Evolutionary conservation across 176 grass and related monocot species (phyloP).

Genomic region (Chloris gayana): DNA sequence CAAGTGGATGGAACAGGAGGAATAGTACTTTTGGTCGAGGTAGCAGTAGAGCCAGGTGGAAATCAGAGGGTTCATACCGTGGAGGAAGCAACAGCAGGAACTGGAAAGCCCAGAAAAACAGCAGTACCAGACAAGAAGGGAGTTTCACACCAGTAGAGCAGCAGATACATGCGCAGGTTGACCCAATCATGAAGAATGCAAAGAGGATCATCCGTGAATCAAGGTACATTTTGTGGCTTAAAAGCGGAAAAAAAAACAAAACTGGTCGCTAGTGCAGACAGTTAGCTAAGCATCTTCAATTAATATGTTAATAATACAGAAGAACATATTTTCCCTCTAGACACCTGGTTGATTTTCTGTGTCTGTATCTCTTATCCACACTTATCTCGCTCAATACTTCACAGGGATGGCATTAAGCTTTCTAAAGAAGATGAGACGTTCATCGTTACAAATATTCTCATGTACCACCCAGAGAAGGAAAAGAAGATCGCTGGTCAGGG

Average conservation of each 20-base stretch:
- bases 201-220: too few species aligned
- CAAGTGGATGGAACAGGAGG: conserved; percentile 28
- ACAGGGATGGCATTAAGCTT: conserved; percentile 32
- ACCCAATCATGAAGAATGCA: conserved; percentile 40
- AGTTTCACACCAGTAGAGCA: conserved; percentile 42
- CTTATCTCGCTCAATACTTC: too few species aligned
- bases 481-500: conserved; percentile 42
- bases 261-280: too few species aligned
- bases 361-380: too few species aligned
- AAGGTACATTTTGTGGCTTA: too few species aligned
- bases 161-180: conserved; percentile 33
- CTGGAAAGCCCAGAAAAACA: conserved; percentile 35
- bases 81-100: conserved; percentile 26
- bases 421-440: conserved; percentile 34
- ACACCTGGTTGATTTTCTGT: too few species aligned
- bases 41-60: conserved; percentile 27
- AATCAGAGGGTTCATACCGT: conserved; percentile 33
- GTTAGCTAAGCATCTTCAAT: too few species aligned
- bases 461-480: conserved; percentile 60
- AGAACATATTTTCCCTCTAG: too few species aligned
- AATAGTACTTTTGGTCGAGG: conserved; percentile 14
- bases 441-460: conserved; percentile 40
- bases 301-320: too few species aligned
- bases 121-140: background rate
- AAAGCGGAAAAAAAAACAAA: too few species aligned